A percentile compares a stretch with the other conserved stretches of the same genome.
Conservation (phyloP, 2,329 filamentous ascomycete species). For the Ophiostoma triangulosporum region DNA sequence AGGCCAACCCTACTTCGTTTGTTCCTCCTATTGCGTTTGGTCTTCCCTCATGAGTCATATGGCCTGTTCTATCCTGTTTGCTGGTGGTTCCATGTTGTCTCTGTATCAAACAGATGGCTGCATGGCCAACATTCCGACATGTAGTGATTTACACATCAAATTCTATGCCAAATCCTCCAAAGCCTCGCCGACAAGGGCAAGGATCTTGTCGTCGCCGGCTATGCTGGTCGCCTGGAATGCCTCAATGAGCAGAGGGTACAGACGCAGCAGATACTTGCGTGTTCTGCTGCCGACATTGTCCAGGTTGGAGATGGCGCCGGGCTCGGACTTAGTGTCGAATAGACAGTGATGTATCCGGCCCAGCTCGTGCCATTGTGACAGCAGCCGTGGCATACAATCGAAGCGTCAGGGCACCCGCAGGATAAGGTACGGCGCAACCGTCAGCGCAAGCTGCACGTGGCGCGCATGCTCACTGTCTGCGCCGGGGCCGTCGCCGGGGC, state of each 20-base stretch:
- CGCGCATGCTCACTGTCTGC: constrained; percentile 22
- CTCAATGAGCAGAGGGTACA: constrained; percentile 66
- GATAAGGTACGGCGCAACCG: constrained; percentile 68
- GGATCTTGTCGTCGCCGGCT: constrained; percentile 46
- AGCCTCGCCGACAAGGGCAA: constrained; percentile 42
- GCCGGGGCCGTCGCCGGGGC: constrained; percentile 12
- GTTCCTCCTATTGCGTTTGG: no score
- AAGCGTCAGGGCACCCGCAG: constrained; percentile 65
- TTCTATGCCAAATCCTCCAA: constrained; percentile 48
- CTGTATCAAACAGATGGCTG: no score
- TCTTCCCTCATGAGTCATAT: no score
- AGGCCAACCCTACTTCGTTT: no score
- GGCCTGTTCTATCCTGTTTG: no score
- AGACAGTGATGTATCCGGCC: constrained; percentile 57
- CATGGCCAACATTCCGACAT: no score
- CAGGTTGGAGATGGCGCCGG: constrained; percentile 50
- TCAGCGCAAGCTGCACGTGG: constrained; percentile 53
- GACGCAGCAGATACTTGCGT: constrained; percentile 62
- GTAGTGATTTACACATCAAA: constrained; percentile 26
- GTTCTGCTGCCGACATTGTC: constrained; percentile 39
- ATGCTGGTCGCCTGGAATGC: constrained; percentile 45
- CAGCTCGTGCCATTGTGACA: constrained; percentile 67
- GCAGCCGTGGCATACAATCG: constrained; percentile 76
- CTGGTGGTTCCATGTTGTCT: no score
- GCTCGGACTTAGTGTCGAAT: constrained; percentile 53